Conservation (phyloP, 257 asterid species). For the Solanum habrochaites region DNA sequence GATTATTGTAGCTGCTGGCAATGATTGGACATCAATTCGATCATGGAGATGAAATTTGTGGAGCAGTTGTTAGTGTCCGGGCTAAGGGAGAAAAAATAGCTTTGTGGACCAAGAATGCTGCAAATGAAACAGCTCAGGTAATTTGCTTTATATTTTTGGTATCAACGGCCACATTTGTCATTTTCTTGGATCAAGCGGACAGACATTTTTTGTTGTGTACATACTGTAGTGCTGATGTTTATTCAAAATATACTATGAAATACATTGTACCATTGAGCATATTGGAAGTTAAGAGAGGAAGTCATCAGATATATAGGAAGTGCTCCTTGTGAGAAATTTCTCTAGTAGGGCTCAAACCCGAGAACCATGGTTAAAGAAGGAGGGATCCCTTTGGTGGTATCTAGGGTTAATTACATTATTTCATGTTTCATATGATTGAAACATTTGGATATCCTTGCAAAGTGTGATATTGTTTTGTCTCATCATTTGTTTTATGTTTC, state of each 20-base stretch:
- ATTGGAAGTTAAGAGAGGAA: background rate
- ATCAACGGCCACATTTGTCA: background rate
- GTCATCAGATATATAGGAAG: background rate
- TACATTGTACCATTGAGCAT: background rate
- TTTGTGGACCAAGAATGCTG: slow-evolving; percentile 96
- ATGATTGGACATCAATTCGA: slow-evolving; percentile 96
- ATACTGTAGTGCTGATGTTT: background rate
- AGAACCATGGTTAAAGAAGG: background rate
- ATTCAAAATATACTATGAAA: background rate
- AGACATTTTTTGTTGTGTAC: background rate
- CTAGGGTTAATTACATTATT: background rate
- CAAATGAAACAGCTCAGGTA: slow-evolving; percentile 92
- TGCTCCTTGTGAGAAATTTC: background rate
- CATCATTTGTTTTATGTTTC: background rate
- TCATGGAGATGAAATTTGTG: slow-evolving; percentile 90
- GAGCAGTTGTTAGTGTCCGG: slow-evolving; percentile 83
- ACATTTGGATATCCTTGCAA: background rate
- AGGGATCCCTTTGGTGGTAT: background rate
- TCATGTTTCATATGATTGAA: background rate
- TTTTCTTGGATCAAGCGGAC: background rate
- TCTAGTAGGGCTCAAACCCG: background rate
- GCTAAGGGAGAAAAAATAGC: slow-evolving; percentile 58
- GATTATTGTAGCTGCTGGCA: slow-evolving; percentile 58
- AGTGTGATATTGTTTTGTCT: background rate
- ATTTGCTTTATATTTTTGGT: background rate